Evolutionary conservation across 176 grass and related monocot genomes (phyloP), one percentile per base, ranked within the genome.

Genomic region (Stipa capillata): DNA sequence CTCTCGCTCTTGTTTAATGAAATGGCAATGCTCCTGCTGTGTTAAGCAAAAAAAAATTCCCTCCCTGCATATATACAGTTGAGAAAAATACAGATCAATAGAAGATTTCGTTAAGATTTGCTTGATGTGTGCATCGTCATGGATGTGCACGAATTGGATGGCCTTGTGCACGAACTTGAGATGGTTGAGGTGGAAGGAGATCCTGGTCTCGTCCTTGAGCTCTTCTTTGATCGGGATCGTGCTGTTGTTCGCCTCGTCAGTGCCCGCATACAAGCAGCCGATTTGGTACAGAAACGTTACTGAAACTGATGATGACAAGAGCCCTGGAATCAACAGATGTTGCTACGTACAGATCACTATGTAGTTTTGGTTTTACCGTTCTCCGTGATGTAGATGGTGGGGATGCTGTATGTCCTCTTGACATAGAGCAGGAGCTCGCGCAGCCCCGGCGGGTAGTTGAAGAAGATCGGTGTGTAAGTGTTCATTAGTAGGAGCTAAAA

Each of bases 301-400:
- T n/a, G n/a, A n/a, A n/a, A n/a, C n/a, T n/a, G n/a, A n/a, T n/a
- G n/a, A n/a, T n/a, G n/a, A n/a, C n/a, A n/a, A n/a, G n/a, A n/a
- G n/a, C n/a, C n/a, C n/a, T n/a, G n/a, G n/a, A n/a, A n/a, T n/a
- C n/a, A n/a, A n/a, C n/a, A n/a, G n/a, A n/a, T n/a, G n/a, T n/a
- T n/a, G n/a, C n/a, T n/a, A n/a, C n/a, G n/a, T n/a, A n/a, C n/a
- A n/a, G n/a, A n/a, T n/a, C n/a, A n/a, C n/a, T n/a, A n/a, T 51
- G 15, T 60, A 8, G 1, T 44, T 43, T 17, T 24, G 4, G 65
- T 2, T 44, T 52, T 82, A 71, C 79, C 72, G 33, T 88, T 88
- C 42, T 88, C 79, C 33, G 73, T 87, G 49, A 90, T 84, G 68
- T 87, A 90, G 37, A 90, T 84, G 7, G 74, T 51, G 41, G 68